Evolutionary conservation across 495 filamentous ascomycete species (phyloP), one percentile per base, ranked within the genome.

Genomic region (Tuber aestivum): DNA sequence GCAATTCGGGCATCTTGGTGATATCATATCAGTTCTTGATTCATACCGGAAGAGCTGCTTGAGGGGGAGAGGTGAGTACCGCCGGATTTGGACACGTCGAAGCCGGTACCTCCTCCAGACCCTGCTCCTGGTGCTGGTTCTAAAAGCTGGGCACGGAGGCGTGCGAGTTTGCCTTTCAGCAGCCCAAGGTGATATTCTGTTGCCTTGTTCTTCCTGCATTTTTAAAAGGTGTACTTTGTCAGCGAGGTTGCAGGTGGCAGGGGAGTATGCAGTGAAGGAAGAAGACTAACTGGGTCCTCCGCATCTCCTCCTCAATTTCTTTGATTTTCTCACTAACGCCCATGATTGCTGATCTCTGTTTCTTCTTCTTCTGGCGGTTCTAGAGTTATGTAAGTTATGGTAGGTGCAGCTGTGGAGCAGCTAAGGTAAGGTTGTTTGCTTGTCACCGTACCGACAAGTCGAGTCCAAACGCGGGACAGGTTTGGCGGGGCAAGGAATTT

Each of bases 281-380:
- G 41, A 71, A 35, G 44, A 56, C 74, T 73, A 72, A 82, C 86
- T 99, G 96, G 83, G 96, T 99, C 90, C 90, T 92, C 82, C 88
- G 90, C 96, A 99, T 99, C 91, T 99, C 96, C 87, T 95, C 94
- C 89, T 99, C 96, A 80, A 99, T 99, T 90, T 96, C 97, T 75
- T 98, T 99, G 86, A 99, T 99, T 89, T 97, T 98, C 70, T 99
- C 96, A 72, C 95, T 97, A 75, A 99, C 97, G 87, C 97, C 96
- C 96, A 99, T 99, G 80, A 88, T 94, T 89, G 75, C 75, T 76
- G 73, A 78, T 74, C 72, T 77, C 72, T 65, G 69, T 74, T 70
- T 12, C 41, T 45, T 70, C 27, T 35, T 12, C 41, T 45, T 70
- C 56, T 35, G 27, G 27, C 35, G 27, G 14, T 65, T 35, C 56